phyloP scores from a whole-genome alignment of 371 early-diverging fungal genomes.

The Dinochytrium kinnereticum region DNA sequence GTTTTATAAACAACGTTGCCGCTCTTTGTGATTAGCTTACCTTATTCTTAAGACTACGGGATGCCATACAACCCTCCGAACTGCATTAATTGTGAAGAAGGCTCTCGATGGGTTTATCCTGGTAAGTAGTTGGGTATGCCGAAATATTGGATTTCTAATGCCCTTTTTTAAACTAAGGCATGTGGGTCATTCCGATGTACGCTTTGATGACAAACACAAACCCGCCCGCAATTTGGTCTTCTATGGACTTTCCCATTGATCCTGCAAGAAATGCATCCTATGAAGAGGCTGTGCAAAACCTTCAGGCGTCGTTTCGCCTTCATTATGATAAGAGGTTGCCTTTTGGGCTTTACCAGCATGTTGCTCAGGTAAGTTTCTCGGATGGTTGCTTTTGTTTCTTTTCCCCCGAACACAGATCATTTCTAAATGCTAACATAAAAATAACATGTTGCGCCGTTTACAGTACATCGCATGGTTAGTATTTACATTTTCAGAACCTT shows the following conservation, averaged over 20 bases:
- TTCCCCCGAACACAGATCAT: no score
- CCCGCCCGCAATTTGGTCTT: slow-evolving; percentile 23
- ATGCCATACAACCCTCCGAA: slow-evolving; percentile 22
- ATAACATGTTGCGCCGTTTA: no score
- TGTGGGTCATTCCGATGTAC: slow-evolving; percentile 45
- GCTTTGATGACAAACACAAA: slow-evolving; percentile 27
- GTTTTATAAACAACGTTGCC: not conserved
- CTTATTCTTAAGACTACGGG: slow-evolving; percentile 26
- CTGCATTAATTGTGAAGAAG: slow-evolving; percentile 20
- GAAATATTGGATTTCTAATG: not conserved
- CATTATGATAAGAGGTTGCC: slow-evolving; percentile 37
- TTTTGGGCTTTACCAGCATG: slow-evolving; percentile 39
- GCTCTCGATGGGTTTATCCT: not conserved
- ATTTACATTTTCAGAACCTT: no score
- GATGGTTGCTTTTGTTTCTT: not conserved
- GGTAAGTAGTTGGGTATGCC: not conserved
- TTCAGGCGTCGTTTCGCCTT: slow-evolving; percentile 21
- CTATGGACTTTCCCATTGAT: slow-evolving; percentile 30
- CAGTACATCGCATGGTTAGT: slow-evolving; percentile 16
- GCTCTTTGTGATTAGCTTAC: not conserved
- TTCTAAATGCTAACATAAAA: not conserved
- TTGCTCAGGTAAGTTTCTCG: slow-evolving; percentile 18
- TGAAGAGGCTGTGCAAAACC: slow-evolving; percentile 18
- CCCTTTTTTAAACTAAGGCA: no score
- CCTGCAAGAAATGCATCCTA: slow-evolving; percentile 26